Base-by-base conservation (phyloP, 176 grass and related monocot species). In the Bolboschoenus planiculmis region DNA sequence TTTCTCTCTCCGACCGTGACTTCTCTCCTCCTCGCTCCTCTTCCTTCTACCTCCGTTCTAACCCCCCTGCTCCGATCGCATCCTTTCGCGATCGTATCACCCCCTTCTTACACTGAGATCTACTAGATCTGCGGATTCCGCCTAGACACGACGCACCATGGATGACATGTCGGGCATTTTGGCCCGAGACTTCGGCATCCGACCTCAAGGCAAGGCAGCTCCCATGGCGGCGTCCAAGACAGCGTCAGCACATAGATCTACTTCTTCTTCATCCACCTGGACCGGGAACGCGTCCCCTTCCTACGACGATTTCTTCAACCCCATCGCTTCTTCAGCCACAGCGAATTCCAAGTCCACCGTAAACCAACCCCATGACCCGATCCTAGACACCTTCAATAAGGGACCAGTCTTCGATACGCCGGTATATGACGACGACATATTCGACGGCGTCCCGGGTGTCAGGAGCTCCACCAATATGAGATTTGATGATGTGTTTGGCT, bases 101-200 rank as follows among this genome's bases (percentile, higher is more conserved):
- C 6, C 27, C 84, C 26, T 44, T 18, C 39, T 29, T 27, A 2
- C 60, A 40, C 14, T 26, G 7, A 51, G 46, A 77, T 77, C 72
- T 18, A 20, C 72, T 26, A 53, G 72, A 77, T 77, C 72, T 10
- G 72, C 57, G 27, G 31, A 34, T 20, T 34, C 8, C 18, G 7
- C 48, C 23, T 62, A n/a, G 0, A 9, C 3, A 0, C 75, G 83
- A 23, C 39, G 8, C 34, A 20, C 84, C 80, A 97, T 93, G 94
- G 94, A 97, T 29, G 94, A 90, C 46, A 91, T 93, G 87, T 86
- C 92, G 86, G 94, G 94, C 16, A 76, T 93, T 33, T 87, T 93
- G 29, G 87, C 91, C 35, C 83, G 83, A 30, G 89, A 97, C 81
- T 97, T 97, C 54, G 89, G 94, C 42, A 78, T 97, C 87, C 89